Evolutionary conservation across 805 yeast species (phyloP), one percentile per base, ranked within the genome.

Genomic region (Candida quercuum): DNA sequence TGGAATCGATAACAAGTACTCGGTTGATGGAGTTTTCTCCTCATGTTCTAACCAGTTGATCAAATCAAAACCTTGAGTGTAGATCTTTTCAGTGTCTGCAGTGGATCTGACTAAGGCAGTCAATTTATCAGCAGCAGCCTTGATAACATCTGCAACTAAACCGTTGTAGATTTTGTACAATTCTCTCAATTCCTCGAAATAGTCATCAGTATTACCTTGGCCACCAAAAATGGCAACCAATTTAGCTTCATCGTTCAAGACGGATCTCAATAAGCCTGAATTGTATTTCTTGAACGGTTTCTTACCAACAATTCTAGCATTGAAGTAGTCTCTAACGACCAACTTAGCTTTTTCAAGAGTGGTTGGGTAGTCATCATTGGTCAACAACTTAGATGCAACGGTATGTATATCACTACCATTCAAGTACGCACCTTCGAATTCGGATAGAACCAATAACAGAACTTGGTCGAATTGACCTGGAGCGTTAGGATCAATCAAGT

Each of bases 171-270:
- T 72, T 47, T 76, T 67, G 69, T 85, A 82, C 42, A 89, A 61
- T 48, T 87, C 94, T 61, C 95, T 80, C 59, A 93, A 76, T 70
- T 93, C 99, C 60, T 89, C 96, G 53, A 93, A 93, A 70, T 87
- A 93, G 61, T 93, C 97, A 59, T 93, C 98, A 37, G 95, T 81
- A 69, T 87, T 91, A 66, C 99, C 99, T 71, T 93, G 99, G 56
- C 99, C 99, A 60, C 99, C 99, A 55, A 91, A 93, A 50, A 93
- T 79, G 46, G 97, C 95, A 42, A 74, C 78, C 39, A 89, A 63
- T 43, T 72, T 69, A 32, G 89, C 86, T 35, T 72, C 64, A 29
- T 71, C 66, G 41, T 71, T 69, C 36, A 67, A 57, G n/a, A 74
- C 75, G 36, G 84, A 78, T 45, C 78, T 71, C 59, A 87, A 72